Conservation (phyloP, 345 rosid genomes). For the Pistacia vera region DNA sequence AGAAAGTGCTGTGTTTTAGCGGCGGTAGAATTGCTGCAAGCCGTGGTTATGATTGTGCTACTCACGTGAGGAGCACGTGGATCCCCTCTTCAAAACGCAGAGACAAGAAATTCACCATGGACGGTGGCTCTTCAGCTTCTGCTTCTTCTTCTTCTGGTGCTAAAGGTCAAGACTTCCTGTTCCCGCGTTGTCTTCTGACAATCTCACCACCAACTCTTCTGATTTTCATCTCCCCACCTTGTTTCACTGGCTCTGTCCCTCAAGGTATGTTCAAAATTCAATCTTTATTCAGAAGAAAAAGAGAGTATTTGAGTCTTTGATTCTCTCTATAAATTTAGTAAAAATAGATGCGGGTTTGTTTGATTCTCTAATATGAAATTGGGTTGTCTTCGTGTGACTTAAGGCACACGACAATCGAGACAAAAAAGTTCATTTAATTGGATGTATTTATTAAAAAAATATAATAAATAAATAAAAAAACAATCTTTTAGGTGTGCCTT, state of each 20-base stretch:
- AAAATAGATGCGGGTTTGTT: too few relatives aligned
- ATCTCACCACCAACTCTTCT: conserved; percentile 26
- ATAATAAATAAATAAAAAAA: too few relatives aligned
- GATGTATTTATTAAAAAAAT: too few relatives aligned
- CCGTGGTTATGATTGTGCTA: conserved; percentile 63
- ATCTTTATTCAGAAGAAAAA: background rate
- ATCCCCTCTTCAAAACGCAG: conserved; percentile 57
- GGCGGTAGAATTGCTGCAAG: conserved; percentile 86
- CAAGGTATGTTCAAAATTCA: conserved; percentile 45
- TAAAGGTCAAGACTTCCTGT: conserved; percentile 49
- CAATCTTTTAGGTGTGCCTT: too few relatives aligned
- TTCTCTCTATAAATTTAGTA: too few relatives aligned
- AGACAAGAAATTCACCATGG: conserved; percentile 31
- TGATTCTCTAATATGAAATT: too few relatives aligned
- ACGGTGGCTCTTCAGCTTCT: conserved; percentile 34
- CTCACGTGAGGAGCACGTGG: conserved; percentile 94
- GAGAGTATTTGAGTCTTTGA: background rate
- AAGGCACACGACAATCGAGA: too few relatives aligned
- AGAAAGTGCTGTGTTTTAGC: conserved; percentile 65
- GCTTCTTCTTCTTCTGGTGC: conserved; percentile 46
- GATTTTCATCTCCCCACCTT: conserved; percentile 39
- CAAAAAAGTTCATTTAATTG: too few relatives aligned
- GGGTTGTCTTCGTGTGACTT: too few relatives aligned
- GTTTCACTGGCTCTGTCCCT: conserved; percentile 38
- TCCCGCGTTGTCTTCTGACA: conserved; percentile 23